Percentiles rank a stretch among this genome's conserved stretches.
phyloP scores from a whole-genome alignment of 306 rosid species.

The Cajanus cajan region DNA sequence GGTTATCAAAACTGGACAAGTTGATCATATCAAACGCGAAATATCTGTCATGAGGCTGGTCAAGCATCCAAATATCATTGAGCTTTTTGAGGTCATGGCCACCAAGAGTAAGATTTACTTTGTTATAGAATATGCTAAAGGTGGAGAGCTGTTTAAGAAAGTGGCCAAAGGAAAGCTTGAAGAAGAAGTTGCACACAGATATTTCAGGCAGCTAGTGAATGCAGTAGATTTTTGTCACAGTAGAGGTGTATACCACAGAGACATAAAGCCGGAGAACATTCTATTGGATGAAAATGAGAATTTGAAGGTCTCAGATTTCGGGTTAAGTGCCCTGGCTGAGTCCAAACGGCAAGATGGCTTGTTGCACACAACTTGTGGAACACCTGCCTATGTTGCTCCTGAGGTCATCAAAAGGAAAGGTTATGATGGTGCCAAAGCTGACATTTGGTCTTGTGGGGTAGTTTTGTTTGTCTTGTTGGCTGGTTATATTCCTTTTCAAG shows the following conservation, averaged over 20 bases:
- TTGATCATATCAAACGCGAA: conserved; percentile 43
- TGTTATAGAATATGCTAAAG: conserved; percentile 55
- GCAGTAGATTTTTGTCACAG: conserved; percentile 64
- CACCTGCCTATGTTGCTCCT: conserved; percentile 62
- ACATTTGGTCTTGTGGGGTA: conserved; percentile 66
- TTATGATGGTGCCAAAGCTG: conserved; percentile 65
- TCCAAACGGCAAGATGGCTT: conserved; percentile 43
- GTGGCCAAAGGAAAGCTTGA: conserved; percentile 48
- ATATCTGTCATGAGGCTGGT: conserved; percentile 49
- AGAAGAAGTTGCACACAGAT: conserved; percentile 48
- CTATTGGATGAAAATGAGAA: conserved; percentile 53
- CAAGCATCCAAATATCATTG: conserved; percentile 48
- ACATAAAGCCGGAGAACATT: conserved; percentile 59
- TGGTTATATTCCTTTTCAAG: conserved; percentile 48
- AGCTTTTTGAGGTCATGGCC: conserved; percentile 58
- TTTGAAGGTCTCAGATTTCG: conserved; percentile 54
- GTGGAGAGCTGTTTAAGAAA: conserved; percentile 50
- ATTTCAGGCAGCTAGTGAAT: conserved; percentile 49
- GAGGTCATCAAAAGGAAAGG: conserved; percentile 47
- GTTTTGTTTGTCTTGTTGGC: conserved; percentile 54
- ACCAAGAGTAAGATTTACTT: conserved; percentile 49
- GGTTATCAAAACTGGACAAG: conserved; percentile 34
- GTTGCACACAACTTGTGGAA: conserved; percentile 56
- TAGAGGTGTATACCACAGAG: conserved; percentile 62
- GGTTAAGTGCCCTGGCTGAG: conserved; percentile 54